Percentiles rank a stretch among this genome's conserved stretches.
Conservation (phyloP, 148 eudicot species). For the Nepenthes mirabilis region DNA sequence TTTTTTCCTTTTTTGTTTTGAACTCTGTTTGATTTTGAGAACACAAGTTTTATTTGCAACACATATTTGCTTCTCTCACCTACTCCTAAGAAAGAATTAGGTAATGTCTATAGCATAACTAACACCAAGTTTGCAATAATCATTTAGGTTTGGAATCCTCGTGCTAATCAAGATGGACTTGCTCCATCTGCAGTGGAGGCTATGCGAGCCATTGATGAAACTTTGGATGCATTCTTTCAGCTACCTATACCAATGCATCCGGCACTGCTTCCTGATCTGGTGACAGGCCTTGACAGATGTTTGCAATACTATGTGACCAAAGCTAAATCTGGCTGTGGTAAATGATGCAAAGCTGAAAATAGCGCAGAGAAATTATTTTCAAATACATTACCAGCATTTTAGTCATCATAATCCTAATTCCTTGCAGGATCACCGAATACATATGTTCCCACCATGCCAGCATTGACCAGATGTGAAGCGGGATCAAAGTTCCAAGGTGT, state of each 20-base stretch:
- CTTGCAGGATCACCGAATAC: slow-evolving; percentile 72
- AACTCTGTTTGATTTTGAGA: too few species aligned
- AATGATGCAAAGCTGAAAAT: slow-evolving; percentile 43
- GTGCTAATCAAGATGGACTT: slow-evolving; percentile 64
- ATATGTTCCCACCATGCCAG: slow-evolving; percentile 81
- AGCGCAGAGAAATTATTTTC: too few species aligned
- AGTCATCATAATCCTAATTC: slow-evolving; percentile 2
- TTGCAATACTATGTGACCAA: slow-evolving; percentile 69
- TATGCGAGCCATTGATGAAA: slow-evolving; percentile 60
- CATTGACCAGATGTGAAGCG: slow-evolving; percentile 72
- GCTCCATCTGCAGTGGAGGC: slow-evolving; percentile 84
- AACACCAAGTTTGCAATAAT: neutral
- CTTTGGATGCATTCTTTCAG: slow-evolving; percentile 78
- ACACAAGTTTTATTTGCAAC: too few species aligned
- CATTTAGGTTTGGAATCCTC: slow-evolving; percentile 76
- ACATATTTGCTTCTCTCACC: too few species aligned
- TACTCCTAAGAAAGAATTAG: too few species aligned
- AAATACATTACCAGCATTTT: too few species aligned
- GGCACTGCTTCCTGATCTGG: slow-evolving; percentile 74
- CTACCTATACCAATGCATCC: slow-evolving; percentile 97
- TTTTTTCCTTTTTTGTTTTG: too few species aligned
- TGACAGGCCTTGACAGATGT: slow-evolving; percentile 80
- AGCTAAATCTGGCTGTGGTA: slow-evolving; percentile 94
- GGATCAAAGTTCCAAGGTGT: slow-evolving; percentile 54
- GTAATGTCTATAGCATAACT: neutral